Percentiles rank a stretch among this genome's conserved stretches.
Evolutionary conservation across 1,284 basidiomycete species (phyloP).

Genomic region (Volvariella volvacea): DNA sequence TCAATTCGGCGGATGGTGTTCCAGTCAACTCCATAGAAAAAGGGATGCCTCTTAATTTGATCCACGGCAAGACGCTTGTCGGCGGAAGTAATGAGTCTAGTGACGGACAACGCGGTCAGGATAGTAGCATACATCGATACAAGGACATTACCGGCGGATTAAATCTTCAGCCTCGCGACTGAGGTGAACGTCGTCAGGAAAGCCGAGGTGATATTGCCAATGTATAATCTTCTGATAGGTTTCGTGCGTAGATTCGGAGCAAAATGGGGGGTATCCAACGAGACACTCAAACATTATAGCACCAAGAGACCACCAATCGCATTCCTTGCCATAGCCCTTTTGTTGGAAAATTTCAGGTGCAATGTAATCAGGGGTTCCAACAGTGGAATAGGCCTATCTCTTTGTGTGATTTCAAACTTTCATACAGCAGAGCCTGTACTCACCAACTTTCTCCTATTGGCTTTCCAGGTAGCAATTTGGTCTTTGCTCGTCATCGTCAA

Average conservation of each 20-base stretch:
- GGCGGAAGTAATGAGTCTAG: conserved; percentile 77
- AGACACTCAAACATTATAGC: conserved; percentile 99
- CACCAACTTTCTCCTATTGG: conserved; percentile 91
- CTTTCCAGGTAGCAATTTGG: conserved; percentile 98
- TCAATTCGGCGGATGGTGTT: conserved; percentile 83
- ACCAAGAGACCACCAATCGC: conserved; percentile 97
- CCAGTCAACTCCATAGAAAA: conserved; percentile 99
- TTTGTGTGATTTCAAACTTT: background rate
- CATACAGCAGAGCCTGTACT: conserved; percentile 16
- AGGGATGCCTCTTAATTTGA: conserved; percentile 90
- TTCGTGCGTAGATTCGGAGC: conserved; percentile 97
- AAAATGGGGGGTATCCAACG: conserved; percentile 96
- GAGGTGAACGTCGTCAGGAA: conserved; percentile 96
- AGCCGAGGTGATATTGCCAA: conserved; percentile 83
- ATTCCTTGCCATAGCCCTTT: conserved; percentile 96
- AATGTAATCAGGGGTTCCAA: conserved; percentile 98
- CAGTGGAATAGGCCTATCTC: conserved; percentile 94
- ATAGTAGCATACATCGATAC: conserved; percentile 1
- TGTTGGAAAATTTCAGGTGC: conserved; percentile 98
- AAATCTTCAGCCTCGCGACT: conserved; percentile 92
- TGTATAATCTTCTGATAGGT: conserved; percentile 99
- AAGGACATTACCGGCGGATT: conserved; percentile 57
- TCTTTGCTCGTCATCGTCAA: conserved; percentile 87
- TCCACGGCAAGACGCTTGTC: conserved; percentile 80
- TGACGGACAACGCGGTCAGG: conserved; percentile 2